Evolutionary conservation across 176 grass and related monocot species (phyloP).

Genomic region (Stipa capillata): DNA sequence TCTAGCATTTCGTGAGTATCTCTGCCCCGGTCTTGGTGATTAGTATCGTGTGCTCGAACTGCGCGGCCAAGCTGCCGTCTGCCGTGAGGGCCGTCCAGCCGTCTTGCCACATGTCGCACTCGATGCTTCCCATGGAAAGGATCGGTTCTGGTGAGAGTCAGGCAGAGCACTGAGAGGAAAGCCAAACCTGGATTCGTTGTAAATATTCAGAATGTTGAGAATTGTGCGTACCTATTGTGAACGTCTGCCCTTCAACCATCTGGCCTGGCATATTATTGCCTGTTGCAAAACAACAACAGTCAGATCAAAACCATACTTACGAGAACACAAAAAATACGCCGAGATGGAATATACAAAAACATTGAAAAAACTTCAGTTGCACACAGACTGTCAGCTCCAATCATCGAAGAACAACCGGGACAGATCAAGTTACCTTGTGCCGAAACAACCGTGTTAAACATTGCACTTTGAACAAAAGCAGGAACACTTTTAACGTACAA

Average conservation of each 20-base stretch:
- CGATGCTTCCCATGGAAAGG: slow-evolving; percentile 60
- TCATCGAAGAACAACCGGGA: neutral
- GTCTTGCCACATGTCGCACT: slow-evolving; percentile 69
- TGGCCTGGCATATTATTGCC: slow-evolving; percentile 61
- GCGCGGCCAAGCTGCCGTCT: slow-evolving; percentile 66
- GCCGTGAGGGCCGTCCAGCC: slow-evolving; percentile 82
- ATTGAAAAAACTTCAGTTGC: neutral
- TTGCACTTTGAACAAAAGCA: neutral
- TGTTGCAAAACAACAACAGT: slow-evolving; percentile 17
- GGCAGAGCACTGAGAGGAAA: neutral
- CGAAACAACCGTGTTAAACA: neutral
- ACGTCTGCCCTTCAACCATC: slow-evolving; percentile 90
- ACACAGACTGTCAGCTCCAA: neutral
- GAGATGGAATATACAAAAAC: neutral
- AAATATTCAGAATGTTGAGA: neutral
- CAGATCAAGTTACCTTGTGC: neutral
- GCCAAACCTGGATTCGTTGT: neutral
- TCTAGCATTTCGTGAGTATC: slow-evolving; percentile 70
- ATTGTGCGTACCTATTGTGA: slow-evolving; percentile 61
- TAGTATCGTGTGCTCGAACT: slow-evolving; percentile 86
- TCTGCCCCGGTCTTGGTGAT: slow-evolving; percentile 68
- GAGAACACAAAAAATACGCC: neutral
- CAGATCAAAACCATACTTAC: neutral
- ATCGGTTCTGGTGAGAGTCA: slow-evolving; percentile 50
- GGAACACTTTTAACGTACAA: neutral